Base-by-base conservation (phyloP, 1,284 basidiomycete genomes). In the Amylostereum areolatum region DNA sequence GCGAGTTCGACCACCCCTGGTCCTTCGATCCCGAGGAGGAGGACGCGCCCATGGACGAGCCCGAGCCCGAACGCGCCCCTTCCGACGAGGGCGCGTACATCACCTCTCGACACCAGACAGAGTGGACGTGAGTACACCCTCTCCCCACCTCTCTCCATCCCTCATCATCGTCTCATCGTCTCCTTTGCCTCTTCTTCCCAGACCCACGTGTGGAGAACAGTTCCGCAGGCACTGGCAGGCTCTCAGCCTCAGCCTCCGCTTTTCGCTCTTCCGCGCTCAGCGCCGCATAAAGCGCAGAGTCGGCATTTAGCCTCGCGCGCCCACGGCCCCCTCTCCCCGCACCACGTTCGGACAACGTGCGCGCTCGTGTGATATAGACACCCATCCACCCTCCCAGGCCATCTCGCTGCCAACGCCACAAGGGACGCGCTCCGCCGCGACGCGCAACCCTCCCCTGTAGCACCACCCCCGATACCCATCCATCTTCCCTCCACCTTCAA, bases 181-280 rank as follows among this genome's bases (percentile, higher is more conserved):
- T 27, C 29, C 12, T 5, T 31, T n/a, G 34, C 47, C n/a, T 7
- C 29, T 35, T 28, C 12, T 31, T 51, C 52, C 5, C 49, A 74
- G 66, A 53, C 81, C 82, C n/a, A 77, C 77, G 35, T 83, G 81
- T 62, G 64, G 67, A 9, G 68, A 81, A 59, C 65, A 64, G 36
- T 62, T 83, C 39, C 68, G 70, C 53, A 67, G 76, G 25, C 77
- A 81, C 48, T 83, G 81, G 81, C 77, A 80, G 54, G 76, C 80
- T 6, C 53, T 82, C 28, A 60, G 68, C 0, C 69, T 83, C 28
- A 65, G 76, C 53, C 55, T 83, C 37, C 70, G 77, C 36, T 82
- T 84, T 57, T 66, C 70, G 52, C 64, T 83, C 43, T 83, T 83
- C 62, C 69, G 80, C 50, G 77, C 78, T 18, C 75, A 79, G 62